These are phyloP conservation scores for Heimioporus sp. DNA, from an alignment of 768 basidiomycete species.

Conservation along the genomic window DNA sequence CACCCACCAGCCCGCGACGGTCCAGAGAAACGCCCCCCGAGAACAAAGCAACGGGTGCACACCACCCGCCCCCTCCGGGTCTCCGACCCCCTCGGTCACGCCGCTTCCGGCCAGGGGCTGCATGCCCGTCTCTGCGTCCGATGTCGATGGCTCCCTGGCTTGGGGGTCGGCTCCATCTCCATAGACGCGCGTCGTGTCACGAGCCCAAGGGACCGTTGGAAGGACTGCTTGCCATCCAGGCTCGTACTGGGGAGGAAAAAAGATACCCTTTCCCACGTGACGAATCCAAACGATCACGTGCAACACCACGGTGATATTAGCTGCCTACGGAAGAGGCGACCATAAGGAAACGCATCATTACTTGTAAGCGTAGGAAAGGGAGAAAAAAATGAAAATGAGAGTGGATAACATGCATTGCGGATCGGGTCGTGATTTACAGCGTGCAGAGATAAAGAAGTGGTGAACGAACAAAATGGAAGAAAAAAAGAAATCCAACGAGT, in stretches of 20 bases:
- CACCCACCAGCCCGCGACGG: conserved; percentile 1
- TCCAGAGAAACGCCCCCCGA: neutral
- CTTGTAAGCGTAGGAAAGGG: conserved; percentile 3
- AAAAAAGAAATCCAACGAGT: conserved; percentile 16
- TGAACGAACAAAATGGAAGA: neutral
- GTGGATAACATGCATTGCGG: conserved; percentile 23
- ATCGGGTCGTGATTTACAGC: conserved; percentile 23
- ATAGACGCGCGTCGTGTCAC: conserved; percentile 1
- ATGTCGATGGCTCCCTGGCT: neutral
- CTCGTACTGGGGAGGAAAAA: conserved; percentile 1
- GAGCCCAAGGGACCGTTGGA: conserved; percentile 3
- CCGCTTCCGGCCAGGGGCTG: neutral
- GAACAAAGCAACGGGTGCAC: neutral
- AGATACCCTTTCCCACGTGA: conserved; percentile 23
- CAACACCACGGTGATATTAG: neutral
- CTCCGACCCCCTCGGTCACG: conserved; percentile 6
- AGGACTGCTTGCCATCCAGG: conserved; percentile 1
- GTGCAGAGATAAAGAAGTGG: conserved; percentile 20
- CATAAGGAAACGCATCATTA: no score
- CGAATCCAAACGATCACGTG: conserved; percentile 20
- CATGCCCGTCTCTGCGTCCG: neutral
- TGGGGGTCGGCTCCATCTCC: neutral
- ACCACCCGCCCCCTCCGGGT: neutral
- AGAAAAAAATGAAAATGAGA: conserved; percentile 6
- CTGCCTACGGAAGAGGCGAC: no score